Evolutionary conservation across 1,284 basidiomycete species (phyloP), one percentile per base, ranked within the genome.

Genomic region (Tilletia walkeri): DNA sequence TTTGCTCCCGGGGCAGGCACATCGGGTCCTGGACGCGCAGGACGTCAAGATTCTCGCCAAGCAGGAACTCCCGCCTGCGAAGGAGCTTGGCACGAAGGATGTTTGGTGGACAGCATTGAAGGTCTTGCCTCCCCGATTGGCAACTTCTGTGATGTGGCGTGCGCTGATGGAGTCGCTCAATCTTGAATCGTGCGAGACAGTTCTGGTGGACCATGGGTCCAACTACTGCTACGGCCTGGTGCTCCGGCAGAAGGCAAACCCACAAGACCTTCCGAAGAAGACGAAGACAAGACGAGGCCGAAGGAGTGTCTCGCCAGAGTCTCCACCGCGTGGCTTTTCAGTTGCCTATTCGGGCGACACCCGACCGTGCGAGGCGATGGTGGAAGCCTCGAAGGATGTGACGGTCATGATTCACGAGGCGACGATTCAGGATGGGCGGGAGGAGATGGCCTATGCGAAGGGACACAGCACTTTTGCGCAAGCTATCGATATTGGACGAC

Each of bases 401-500:
- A 93, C 92, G 0, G 84, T 98, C 5, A 86, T 98, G 47, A 94
- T 98, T 59, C 95, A 98, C 81, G 95, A 98, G 84, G 93, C 95
- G 0, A 94, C 94, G 2, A 90, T 97, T 87, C 90, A 89, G 3
- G 90, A 94, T 75, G 89, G 89, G 70, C 71, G 81, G 69, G 73
- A 65, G 0, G 87, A 87, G 16, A 85, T 92, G 84, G 95, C 95
- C 0, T 82, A 81, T 1, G 84, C 85, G 56, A 97, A 96, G 85
- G 90, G 90, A 0, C 95, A 97, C 83, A 93, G 91, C 74, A 98
- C 94, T 0, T 89, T 94, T 73, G 89, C 92, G 0, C 91, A 96
- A 81, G 95, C 95, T 0, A 88, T 96, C 53, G 87, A 89, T 18
- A 87, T 94, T 36, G 94, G 90, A 2, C 68, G 69, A n/a, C 53